Conservation (phyloP, 169 alveolate species). For the Eimeria tenella region DNA sequence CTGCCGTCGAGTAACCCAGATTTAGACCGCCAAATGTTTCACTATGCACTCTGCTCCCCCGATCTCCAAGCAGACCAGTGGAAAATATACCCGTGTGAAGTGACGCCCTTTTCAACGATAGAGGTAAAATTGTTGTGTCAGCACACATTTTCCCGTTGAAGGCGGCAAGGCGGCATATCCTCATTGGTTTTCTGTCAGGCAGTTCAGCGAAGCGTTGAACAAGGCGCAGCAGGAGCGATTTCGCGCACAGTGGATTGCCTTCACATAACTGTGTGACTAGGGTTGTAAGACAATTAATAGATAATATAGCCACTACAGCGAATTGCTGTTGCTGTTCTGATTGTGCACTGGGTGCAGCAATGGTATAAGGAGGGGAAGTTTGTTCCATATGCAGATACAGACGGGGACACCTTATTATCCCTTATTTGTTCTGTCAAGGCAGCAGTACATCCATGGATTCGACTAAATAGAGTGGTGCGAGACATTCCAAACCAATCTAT, state of each 20-base stretch:
- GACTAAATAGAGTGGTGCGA: slow-evolving; percentile 94
- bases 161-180: too few relatives aligned
- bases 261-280: too few relatives aligned
- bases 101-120: slow-evolving; percentile 94
- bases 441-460: slow-evolving; percentile 96
- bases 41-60: slow-evolving; percentile 88
- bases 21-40: slow-evolving; percentile 93
- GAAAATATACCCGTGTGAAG: slow-evolving; percentile 97
- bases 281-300: too few relatives aligned
- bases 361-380: slow-evolving; percentile 88
- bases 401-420: slow-evolving; percentile 76
- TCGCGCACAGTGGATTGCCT: too few relatives aligned
- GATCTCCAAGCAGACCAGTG: slow-evolving; percentile 96
- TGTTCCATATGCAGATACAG: slow-evolving; percentile 93
- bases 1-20: slow-evolving; percentile 91
- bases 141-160: too few relatives aligned
- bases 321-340: not conserved
- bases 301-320: too few relatives aligned
- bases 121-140: slow-evolving; percentile 80
- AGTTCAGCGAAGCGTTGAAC: too few relatives aligned
- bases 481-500: slow-evolving; percentile 96
- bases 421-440: slow-evolving; percentile 88
- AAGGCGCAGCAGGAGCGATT: too few relatives aligned
- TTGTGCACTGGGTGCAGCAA: not conserved
- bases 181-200: too few relatives aligned